Evolutionary conservation across 2,329 filamentous ascomycete genomes (phyloP).

Genomic region (Aspergillus sclerotialis): DNA sequence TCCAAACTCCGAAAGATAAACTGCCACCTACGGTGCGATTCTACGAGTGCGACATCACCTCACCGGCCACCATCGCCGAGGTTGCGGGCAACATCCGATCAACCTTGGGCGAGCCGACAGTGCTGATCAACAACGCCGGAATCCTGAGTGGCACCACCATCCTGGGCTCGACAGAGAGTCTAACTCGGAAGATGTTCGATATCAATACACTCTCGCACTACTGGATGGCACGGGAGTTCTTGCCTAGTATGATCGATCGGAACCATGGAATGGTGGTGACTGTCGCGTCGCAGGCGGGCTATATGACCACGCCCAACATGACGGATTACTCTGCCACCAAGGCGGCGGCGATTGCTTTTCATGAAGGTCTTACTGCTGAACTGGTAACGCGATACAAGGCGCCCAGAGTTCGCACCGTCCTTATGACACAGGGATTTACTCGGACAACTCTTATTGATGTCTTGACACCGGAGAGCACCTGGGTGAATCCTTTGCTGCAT

Average conservation of each 20-base stretch:
- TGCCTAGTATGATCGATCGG: constrained; percentile 55
- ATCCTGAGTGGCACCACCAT: constrained; percentile 52
- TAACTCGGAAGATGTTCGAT: constrained; percentile 59
- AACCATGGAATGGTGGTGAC: constrained; percentile 71
- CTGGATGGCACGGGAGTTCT: constrained; percentile 59
- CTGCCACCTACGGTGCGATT: constrained; percentile 48
- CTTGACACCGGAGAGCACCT: constrained; percentile 45
- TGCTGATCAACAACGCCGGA: constrained; percentile 45
- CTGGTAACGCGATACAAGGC: constrained; percentile 55
- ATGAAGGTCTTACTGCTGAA: constrained; percentile 58
- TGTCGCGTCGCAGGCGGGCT: constrained; percentile 58
- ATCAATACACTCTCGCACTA: constrained; percentile 65
- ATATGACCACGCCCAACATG: constrained; percentile 54
- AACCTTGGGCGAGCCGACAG: constrained; percentile 56
- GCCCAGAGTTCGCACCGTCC: constrained; percentile 54
- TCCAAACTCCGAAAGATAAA: constrained; percentile 24
- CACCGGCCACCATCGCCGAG: constrained; percentile 45
- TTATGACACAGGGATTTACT: constrained; percentile 58
- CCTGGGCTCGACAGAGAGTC: constrained; percentile 50
- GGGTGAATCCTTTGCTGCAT: constrained; percentile 49
- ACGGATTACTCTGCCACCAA: constrained; percentile 64
- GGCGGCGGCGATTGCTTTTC: constrained; percentile 59
- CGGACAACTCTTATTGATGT: constrained; percentile 55
- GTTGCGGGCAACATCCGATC: constrained; percentile 49
- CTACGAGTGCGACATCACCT: constrained; percentile 65